These are phyloP conservation scores for Phytophthora hybrid DNA, from an alignment of 352 stramenopile genomes.

Conservation along the genomic window DNA sequence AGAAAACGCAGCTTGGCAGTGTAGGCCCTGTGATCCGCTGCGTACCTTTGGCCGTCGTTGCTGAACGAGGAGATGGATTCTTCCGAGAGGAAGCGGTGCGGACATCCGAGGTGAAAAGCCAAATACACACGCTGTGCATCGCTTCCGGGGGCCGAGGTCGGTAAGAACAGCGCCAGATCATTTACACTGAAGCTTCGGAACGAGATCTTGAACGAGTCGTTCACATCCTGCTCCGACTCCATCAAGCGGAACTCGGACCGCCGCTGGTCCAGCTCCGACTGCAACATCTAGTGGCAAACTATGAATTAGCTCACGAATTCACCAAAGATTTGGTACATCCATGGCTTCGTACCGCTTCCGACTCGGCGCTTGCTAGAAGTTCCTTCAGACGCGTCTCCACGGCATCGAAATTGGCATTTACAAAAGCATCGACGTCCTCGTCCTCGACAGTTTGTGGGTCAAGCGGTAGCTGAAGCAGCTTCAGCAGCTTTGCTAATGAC, in stretches of 20 bases:
- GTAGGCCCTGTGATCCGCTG: neutral
- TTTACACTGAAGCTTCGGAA: slow-evolving; percentile 87
- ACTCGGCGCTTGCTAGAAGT: slow-evolving; percentile 62
- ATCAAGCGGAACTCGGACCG: slow-evolving; percentile 71
- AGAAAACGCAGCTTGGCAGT: neutral
- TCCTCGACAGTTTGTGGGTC: slow-evolving; percentile 34
- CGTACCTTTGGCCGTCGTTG: slow-evolving; percentile 79
- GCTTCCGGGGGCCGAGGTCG: slow-evolving; percentile 81
- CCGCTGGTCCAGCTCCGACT: slow-evolving; percentile 62
- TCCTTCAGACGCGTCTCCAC: slow-evolving; percentile 69
- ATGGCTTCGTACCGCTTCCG: slow-evolving; percentile 63
- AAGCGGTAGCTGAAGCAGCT: slow-evolving; percentile 58
- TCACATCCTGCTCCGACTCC: slow-evolving; percentile 62
- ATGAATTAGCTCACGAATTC: neutral
- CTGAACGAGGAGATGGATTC: slow-evolving; percentile 91
- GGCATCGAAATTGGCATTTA: slow-evolving; percentile 54
- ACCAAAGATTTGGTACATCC: neutral
- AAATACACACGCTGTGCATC: slow-evolving; percentile 84
- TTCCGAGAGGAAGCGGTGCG: slow-evolving; percentile 87
- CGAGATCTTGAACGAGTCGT: slow-evolving; percentile 87
- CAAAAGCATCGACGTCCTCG: slow-evolving; percentile 50
- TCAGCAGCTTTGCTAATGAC: slow-evolving; percentile 62
- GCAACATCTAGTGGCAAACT: slow-evolving; percentile 44
- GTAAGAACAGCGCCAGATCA: slow-evolving; percentile 86
- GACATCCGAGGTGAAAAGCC: slow-evolving; percentile 87